Conservation (phyloP, 2,329 filamentous ascomycete genomes). For the Alternaria triticimaculans region DNA sequence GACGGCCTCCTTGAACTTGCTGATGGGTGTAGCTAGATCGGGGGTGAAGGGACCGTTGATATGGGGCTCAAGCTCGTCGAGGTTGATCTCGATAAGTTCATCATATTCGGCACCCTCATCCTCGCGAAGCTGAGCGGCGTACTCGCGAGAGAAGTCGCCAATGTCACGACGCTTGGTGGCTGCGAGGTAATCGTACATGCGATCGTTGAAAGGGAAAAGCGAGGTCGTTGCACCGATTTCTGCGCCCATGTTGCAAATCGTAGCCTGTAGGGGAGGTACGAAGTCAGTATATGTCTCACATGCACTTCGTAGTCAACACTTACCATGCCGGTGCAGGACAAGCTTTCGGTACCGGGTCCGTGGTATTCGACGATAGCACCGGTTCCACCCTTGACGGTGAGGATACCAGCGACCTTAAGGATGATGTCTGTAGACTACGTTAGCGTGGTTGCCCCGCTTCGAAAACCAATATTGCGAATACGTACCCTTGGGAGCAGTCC, state of each 20-base stretch:
- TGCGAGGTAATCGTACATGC: slow-evolving; percentile 93
- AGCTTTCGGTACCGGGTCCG: slow-evolving; percentile 72
- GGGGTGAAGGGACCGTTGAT: slow-evolving; percentile 99
- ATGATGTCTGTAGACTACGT: slow-evolving; percentile 76
- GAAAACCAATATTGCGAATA: slow-evolving; percentile 22
- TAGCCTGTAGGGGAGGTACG: no score
- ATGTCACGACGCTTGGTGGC: slow-evolving; percentile 91
- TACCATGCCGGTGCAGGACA: slow-evolving; percentile 88
- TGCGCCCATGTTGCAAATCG: slow-evolving; percentile 64
- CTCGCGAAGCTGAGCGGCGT: slow-evolving; percentile 83
- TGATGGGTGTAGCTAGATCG: slow-evolving; percentile 96
- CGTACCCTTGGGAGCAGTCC: slow-evolving; percentile 90
- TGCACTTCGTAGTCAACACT: no score
- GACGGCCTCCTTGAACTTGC: slow-evolving; percentile 93
- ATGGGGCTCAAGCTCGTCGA: slow-evolving; percentile 92
- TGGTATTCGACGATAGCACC: slow-evolving; percentile 85
- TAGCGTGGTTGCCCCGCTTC: slow-evolving; percentile 16
- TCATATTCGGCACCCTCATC: slow-evolving; percentile 96
- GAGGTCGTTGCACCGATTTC: slow-evolving; percentile 85
- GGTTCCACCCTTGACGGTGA: slow-evolving; percentile 98
- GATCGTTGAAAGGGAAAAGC: slow-evolving; percentile 96
- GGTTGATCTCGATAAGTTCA: slow-evolving; percentile 93
- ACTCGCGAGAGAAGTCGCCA: slow-evolving; percentile 84
- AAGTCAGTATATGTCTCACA: no score
- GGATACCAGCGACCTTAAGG: slow-evolving; percentile 93